Evolutionary conservation across 192 early-diverging fungal species (phyloP), one percentile per base, ranked within the genome.

Genomic region (Coemansia guatemalensis): DNA sequence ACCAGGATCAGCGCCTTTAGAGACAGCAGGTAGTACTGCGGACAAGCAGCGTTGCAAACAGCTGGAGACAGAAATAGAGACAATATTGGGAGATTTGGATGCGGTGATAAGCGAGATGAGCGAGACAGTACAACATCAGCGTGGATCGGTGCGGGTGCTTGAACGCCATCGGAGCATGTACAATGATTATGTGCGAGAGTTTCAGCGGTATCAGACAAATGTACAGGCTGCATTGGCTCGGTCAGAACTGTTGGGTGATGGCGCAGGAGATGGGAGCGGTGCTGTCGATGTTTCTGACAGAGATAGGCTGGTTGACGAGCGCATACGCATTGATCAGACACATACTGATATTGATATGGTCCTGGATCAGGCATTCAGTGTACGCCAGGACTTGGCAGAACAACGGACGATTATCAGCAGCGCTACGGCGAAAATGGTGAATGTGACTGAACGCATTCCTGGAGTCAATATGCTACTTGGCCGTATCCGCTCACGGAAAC

Each of bases 321-420:
- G 79, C 0, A 58, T 41, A 41, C 53, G 67, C 6, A 75, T 82
- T 21, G 79, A 82, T 22, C 73, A 75, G 56, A 67, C 79, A 18
- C 79, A 82, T 47, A 64, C 68, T 5, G 69, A 75, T n/a, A 82
- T 82, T 44, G 79, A 82, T 25, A 75, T 75, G 70, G 69, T 75
- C 20, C 48, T 82, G 62, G 79, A 82, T 11, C 73, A 82, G 48
- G 79, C 79, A 1, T 82, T 75, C 53, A 69, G 66, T 29, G 73
- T 82, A 18, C 65, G 69, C 6, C 69, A 68, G 35, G 79, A 82
- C 12, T 67, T 82, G 23, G 58, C 44, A 3, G 73, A 82, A 49
- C 79, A 82, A 62, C 57, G 73, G 20, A 48, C 62, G 17, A 29
- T 75, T 26, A 58, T 82, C 20, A 48, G 66, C 27, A 65, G 73